Evolutionary conservation across 768 basidiomycete species (phyloP), one percentile per base, ranked within the genome.

Genomic region (Podaxis rugospora): DNA sequence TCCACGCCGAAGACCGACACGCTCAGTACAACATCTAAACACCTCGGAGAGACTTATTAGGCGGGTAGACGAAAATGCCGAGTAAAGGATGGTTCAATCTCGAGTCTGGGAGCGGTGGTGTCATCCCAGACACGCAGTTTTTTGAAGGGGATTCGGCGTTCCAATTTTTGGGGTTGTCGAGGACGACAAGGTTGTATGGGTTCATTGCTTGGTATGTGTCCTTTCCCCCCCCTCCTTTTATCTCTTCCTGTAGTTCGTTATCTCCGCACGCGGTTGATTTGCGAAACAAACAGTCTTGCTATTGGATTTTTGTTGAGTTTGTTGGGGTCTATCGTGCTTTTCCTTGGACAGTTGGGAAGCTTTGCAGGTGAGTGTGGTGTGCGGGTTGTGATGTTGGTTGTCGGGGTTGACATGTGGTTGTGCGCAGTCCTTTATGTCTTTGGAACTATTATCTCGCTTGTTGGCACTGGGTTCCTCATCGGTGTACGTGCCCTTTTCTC

Each of bases 141-240:
- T 93, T 93, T 63, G 92, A 95, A 75, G 89, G 92, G 27, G 91
- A 94, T 67, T 89, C 93, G 11, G 93, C 94, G 5, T 96, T 93
- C 80, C 82, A 81, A 61, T 86, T 85, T 62, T 79, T 97, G 10
- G 86, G 87, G 2, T 77, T 96, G 57, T 89, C 93, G 39, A 81
- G 87, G 65, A 92, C 82, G 16, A 88, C 93, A 66, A 75, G 94
- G 53, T 74, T 97, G 63, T 95, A 94, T 74, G 94, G 95, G 10
- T 96, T 97, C 69, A 73, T 80, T 55, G 89, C 80, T 52, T 95
- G 94, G 94, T 89, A 70, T 72, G 87, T 71, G 13, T 21, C 21
- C 21, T 21, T 21, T 21, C 21, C 21, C 21, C 21, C 21, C 21
- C 21, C 21, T 1, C 21, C 21, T 1, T 36, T 35, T 42, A 58